A percentile compares a stretch with the other conserved stretches of the same genome.
Evolutionary conservation across 2,329 filamentous ascomycete species (phyloP).

Genomic region (Fusarium anthophilum): DNA sequence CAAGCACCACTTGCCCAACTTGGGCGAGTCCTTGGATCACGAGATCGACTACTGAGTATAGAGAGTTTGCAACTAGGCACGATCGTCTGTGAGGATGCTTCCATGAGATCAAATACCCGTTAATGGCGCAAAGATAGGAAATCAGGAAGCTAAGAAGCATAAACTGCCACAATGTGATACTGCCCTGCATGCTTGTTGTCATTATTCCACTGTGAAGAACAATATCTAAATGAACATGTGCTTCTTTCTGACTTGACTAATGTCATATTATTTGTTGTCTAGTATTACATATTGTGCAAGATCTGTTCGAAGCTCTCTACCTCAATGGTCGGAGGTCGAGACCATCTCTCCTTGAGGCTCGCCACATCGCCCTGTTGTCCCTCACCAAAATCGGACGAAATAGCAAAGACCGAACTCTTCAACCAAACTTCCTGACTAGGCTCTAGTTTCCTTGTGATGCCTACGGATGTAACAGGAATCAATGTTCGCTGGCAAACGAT

Average conservation of each 20-base stretch:
- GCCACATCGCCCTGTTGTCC: rapidly evolving
- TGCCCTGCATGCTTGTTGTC: neutral
- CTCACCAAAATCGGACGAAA: neutral
- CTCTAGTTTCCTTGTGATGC: neutral
- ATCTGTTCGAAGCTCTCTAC: neutral
- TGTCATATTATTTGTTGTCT: rapidly evolving
- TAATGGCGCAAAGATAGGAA: neutral
- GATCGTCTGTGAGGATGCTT: no score
- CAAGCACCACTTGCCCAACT: neutral
- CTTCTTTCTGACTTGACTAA: rapidly evolving
- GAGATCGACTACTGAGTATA: neutral
- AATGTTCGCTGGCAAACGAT: slow-evolving; percentile 25
- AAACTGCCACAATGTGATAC: neutral
- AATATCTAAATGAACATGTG: rapidly evolving
- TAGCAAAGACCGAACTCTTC: slow-evolving; percentile 13
- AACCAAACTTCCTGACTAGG: neutral
- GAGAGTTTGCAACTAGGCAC: no score
- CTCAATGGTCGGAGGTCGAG: neutral
- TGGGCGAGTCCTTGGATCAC: neutral
- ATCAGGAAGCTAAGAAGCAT: neutral
- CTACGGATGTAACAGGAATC: slow-evolving; percentile 11
- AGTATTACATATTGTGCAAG: neutral
- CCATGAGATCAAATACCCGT: neutral
- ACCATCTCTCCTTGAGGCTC: slow-evolving; percentile 12
- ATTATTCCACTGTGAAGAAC: neutral